Percentiles rank a stretch among this genome's conserved stretches.
Evolutionary conservation across 2,329 filamentous ascomycete species (phyloP).

Genomic region (Ceratocystis albifundus): DNA sequence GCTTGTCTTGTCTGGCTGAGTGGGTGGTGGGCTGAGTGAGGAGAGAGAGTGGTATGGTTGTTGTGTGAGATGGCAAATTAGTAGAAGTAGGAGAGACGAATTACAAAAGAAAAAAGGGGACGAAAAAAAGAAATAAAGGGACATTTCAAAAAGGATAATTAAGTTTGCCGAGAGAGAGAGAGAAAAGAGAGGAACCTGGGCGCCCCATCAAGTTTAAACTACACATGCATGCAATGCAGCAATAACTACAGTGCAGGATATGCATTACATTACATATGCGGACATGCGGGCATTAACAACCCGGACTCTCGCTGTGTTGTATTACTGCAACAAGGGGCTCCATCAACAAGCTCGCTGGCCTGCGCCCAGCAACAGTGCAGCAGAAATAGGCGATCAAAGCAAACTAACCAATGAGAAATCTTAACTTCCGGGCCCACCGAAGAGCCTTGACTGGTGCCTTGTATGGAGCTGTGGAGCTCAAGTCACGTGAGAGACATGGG

Average conservation of each 20-base stretch:
- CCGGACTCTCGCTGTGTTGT: neutral
- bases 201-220: slow-evolving; percentile 2
- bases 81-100: slow-evolving; percentile 3
- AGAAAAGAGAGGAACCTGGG: neutral
- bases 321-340: neutral
- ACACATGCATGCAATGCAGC: neutral
- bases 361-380: neutral
- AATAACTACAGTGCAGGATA: neutral
- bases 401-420: neutral
- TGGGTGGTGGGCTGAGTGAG: neutral
- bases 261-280: neutral
- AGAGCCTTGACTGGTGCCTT: neutral
- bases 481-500: neutral
- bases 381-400: neutral
- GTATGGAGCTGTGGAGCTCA: too few relatives aligned
- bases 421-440: slow-evolving; percentile 13
- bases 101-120: neutral
- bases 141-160: neutral
- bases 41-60: neutral
- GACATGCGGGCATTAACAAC: neutral
- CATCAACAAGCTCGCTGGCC: neutral
- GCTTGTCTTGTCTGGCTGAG: neutral
- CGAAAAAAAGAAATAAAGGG: slow-evolving; percentile 9
- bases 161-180: neutral
- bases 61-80: neutral